These are phyloP conservation scores for Trifolium repens DNA, from an alignment of 306 rosid species.

Conservation along the genomic window DNA sequence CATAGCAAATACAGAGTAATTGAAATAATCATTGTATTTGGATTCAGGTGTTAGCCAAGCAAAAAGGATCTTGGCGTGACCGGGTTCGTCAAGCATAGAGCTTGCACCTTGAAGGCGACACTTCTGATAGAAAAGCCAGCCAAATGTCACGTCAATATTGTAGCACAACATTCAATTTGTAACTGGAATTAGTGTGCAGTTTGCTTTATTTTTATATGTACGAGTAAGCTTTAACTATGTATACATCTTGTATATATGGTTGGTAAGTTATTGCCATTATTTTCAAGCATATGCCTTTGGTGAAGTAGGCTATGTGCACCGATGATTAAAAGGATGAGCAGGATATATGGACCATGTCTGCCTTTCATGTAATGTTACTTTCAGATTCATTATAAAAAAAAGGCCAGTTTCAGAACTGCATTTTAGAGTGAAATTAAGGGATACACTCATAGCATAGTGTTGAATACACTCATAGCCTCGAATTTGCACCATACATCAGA, in stretches of 20 bases:
- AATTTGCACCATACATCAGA: neutral
- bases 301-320: constrained; percentile 9
- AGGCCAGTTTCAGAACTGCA: neutral
- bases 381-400: neutral
- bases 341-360: neutral
- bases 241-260: neutral
- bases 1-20: neutral
- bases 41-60: constrained; percentile 77
- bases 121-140: constrained; percentile 15
- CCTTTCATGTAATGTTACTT: neutral
- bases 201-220: constrained; percentile 25
- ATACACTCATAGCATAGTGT: neutral
- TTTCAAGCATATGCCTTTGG: constrained; percentile 6
- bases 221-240: constrained; percentile 32
- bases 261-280: neutral
- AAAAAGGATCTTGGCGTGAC: constrained; percentile 92
- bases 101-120: constrained; percentile 22
- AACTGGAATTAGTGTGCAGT: constrained; percentile 15
- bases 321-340: constrained; percentile 12
- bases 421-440: neutral
- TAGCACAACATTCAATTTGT: constrained; percentile 21
- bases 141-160: neutral
- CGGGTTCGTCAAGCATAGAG: constrained; percentile 64
- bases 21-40: constrained; percentile 33
- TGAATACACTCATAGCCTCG: neutral